Conservation (phyloP, 305 asterid genomes). For the Withania somnifera region DNA sequence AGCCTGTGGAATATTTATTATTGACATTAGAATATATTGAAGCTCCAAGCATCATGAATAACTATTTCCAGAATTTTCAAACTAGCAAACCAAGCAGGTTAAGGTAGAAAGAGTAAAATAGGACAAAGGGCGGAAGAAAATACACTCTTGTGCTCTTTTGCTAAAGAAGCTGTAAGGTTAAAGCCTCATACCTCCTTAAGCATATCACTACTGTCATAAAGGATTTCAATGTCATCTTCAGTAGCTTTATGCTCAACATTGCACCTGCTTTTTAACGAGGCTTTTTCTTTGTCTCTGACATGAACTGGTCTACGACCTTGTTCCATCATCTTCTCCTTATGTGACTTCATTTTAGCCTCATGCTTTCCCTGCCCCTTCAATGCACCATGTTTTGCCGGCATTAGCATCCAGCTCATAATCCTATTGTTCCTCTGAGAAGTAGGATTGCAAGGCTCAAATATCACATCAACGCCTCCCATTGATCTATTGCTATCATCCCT, state of each 20-base stretch:
- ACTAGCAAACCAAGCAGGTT: background rate
- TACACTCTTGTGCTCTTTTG: background rate
- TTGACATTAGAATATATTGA: background rate
- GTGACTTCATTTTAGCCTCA: background rate
- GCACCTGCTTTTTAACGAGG: background rate
- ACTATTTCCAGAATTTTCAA: background rate
- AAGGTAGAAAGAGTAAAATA: background rate
- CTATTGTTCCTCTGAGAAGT: background rate
- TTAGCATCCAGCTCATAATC: background rate
- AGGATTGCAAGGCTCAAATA: background rate
- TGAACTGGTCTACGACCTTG: background rate
- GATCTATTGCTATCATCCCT: background rate
- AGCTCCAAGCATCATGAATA: background rate
- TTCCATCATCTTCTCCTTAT: background rate
- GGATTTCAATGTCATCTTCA: slow-evolving; percentile 5
- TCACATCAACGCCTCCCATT: background rate
- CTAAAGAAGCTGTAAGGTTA: background rate
- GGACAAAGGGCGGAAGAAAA: background rate
- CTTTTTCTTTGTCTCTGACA: background rate
- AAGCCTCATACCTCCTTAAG: background rate
- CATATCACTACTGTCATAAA: background rate
- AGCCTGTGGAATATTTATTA: background rate
- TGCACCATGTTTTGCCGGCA: background rate
- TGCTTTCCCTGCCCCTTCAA: background rate
- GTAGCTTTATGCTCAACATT: background rate